Conservation (phyloP, 805 yeast species). For the Saccharomycopsis olivae region DNA sequence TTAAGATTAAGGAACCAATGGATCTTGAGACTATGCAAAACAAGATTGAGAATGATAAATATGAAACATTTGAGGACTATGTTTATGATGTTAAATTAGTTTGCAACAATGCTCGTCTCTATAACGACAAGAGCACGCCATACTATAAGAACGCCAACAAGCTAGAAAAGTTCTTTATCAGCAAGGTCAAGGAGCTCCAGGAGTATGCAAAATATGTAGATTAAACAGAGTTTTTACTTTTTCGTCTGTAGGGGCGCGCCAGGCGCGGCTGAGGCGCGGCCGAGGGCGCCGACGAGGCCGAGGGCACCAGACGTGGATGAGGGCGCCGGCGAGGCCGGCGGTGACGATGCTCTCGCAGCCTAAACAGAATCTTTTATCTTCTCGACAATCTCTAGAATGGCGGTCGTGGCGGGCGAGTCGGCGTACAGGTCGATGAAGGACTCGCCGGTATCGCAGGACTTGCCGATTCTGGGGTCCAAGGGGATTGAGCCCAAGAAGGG, state of each 20-base stretch:
- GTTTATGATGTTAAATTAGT: constrained; percentile 79
- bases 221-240: background rate
- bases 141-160: constrained; percentile 92
- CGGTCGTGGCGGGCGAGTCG: constrained; percentile 86
- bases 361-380: constrained; percentile 36
- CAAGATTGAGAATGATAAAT: constrained; percentile 84
- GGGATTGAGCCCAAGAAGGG: constrained; percentile 90
- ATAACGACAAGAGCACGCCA: constrained; percentile 90
- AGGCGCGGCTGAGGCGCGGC: background rate
- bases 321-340: too few species aligned
- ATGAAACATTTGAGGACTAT: constrained; percentile 84
- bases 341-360: too few species aligned
- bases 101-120: constrained; percentile 83
- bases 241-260: too few species aligned
- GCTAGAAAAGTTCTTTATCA: constrained; percentile 78
- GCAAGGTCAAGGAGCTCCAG: constrained; percentile 79
- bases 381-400: constrained; percentile 78
- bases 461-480: constrained; percentile 88
- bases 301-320: background rate
- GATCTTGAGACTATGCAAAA: constrained; percentile 92
- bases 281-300: background rate
- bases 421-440: constrained; percentile 75
- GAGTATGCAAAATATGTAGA: constrained; percentile 42
- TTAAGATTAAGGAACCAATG: constrained; percentile 96
- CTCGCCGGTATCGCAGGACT: constrained; percentile 77